These are phyloP conservation scores for Capsicum chinense DNA, from an alignment of 257 asterid genomes.

Conservation along the genomic window DNA sequence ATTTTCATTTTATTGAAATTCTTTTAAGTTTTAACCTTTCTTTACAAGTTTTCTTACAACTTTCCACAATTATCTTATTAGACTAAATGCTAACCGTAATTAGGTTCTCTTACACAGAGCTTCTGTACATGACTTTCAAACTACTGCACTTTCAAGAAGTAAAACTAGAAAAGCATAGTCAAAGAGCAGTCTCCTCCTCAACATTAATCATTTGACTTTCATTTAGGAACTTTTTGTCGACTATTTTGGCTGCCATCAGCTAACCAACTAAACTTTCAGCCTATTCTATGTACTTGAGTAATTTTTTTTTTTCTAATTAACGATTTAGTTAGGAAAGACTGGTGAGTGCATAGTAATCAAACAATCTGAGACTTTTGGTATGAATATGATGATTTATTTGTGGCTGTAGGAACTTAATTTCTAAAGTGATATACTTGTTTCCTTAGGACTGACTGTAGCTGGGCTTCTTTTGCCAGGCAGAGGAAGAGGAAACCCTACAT, in stretches of 20 bases:
- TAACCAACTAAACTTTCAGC: background rate
- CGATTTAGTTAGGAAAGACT: conserved; percentile 8
- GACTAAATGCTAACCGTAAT: conserved; percentile 2
- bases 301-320: background rate
- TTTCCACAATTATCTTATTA: background rate
- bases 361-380: conserved; percentile 13
- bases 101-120: conserved; percentile 18
- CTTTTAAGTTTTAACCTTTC: background rate
- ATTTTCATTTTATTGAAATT: background rate
- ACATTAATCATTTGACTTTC: conserved; percentile 11
- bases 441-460: conserved; percentile 27
- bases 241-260: conserved; percentile 19
- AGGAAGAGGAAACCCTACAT: conserved; percentile 65
- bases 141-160: background rate
- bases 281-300: background rate
- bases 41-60: background rate
- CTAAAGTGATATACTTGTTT: background rate
- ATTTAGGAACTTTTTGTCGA: background rate
- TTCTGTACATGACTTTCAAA: conserved; percentile 1
- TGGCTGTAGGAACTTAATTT: background rate
- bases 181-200: background rate
- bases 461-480: conserved; percentile 57
- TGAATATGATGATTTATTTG: conserved; percentile 13
- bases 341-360: conserved; percentile 5
- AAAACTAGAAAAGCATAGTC: conserved; percentile 19